phyloP scores from a whole-genome alignment of 495 filamentous ascomycete genomes.

The Penicillium desertorum region DNA sequence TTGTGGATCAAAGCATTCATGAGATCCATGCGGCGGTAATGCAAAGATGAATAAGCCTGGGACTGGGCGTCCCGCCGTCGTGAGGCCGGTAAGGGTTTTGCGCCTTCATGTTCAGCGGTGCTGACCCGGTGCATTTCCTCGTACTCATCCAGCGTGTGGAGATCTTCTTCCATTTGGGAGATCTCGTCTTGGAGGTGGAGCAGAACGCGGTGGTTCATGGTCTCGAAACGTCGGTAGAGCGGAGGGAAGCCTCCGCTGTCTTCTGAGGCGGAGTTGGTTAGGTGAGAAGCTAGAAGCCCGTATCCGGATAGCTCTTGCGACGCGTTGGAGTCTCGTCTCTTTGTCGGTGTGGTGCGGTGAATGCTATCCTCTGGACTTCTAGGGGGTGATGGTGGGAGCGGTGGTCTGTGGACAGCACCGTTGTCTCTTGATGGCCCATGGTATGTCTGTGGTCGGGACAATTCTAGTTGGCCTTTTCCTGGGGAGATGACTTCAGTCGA shows the following conservation, averaged over 20 bases:
- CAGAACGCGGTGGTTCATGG: conserved; percentile 79
- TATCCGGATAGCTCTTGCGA: conserved; percentile 56
- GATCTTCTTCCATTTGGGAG: conserved; percentile 71
- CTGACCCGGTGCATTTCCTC: conserved; percentile 65
- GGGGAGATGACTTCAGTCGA: conserved; percentile 14
- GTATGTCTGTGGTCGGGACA: conserved; percentile 33
- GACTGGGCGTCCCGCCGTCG: conserved; percentile 59
- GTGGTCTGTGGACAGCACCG: conserved; percentile 23
- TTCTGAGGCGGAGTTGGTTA: conserved; percentile 45
- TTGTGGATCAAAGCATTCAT: conserved; percentile 72
- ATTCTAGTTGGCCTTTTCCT: conserved; percentile 18
- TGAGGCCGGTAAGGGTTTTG: conserved; percentile 57
- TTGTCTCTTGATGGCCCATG: conserved; percentile 28
- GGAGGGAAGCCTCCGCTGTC: conserved; percentile 53
- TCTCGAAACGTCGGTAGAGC: conserved; percentile 82
- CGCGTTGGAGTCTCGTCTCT: conserved; percentile 29
- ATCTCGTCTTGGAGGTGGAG: conserved; percentile 88
- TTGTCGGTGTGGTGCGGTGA: conserved; percentile 26
- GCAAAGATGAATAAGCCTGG: conserved; percentile 65
- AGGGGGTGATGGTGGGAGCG: conserved; percentile 40
- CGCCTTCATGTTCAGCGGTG: conserved; percentile 50
- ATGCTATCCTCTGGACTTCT: conserved; percentile 40
- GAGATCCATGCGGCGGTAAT: conserved; percentile 69
- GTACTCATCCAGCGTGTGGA: conserved; percentile 67
- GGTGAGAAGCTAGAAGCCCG: conserved; percentile 61